phyloP scores from a whole-genome alignment of 805 yeast genomes.

The Saccharomyces cerevisiae region DNA sequence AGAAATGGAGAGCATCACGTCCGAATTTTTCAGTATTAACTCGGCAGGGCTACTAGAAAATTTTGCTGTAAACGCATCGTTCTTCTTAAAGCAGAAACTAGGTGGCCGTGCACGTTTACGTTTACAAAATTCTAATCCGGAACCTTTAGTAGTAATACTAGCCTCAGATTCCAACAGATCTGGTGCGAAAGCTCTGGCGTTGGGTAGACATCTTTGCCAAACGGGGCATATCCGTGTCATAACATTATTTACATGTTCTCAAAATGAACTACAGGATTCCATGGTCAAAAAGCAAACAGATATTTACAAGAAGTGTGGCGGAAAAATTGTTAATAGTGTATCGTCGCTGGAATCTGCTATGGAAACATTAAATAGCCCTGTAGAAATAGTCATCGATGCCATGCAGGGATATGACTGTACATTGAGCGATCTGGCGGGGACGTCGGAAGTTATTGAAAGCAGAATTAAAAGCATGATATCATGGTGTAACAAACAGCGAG shows the following conservation, averaged over 20 bases:
- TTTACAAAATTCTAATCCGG: conserved; percentile 62
- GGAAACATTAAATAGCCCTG: conserved; percentile 55
- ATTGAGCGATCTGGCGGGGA: conserved; percentile 42
- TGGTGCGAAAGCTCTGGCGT: conserved; percentile 66
- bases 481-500: conserved; percentile 51
- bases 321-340: conserved; percentile 44
- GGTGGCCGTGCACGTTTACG: conserved; percentile 66
- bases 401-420: conserved; percentile 76
- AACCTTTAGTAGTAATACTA: conserved; percentile 65
- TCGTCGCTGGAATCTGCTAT: conserved; percentile 32
- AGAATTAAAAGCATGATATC: conserved; percentile 37
- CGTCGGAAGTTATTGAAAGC: conserved; percentile 15
- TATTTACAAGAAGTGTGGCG: conserved; percentile 55
- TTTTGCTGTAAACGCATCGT: conserved; percentile 59
- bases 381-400: conserved; percentile 75
- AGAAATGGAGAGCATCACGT: conserved; percentile 59
- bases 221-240: conserved; percentile 63
- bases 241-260: conserved; percentile 33
- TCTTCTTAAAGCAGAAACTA: conserved; percentile 48
- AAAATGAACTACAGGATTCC: conserved; percentile 22
- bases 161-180: conserved; percentile 63
- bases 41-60: conserved; percentile 47
- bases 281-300: conserved; percentile 42
- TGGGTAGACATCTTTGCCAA: conserved; percentile 60
- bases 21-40: conserved; percentile 45